Evolutionary conservation across 192 early-diverging fungal species (phyloP).

Genomic region (Hyaloraphidium curvatum): DNA sequence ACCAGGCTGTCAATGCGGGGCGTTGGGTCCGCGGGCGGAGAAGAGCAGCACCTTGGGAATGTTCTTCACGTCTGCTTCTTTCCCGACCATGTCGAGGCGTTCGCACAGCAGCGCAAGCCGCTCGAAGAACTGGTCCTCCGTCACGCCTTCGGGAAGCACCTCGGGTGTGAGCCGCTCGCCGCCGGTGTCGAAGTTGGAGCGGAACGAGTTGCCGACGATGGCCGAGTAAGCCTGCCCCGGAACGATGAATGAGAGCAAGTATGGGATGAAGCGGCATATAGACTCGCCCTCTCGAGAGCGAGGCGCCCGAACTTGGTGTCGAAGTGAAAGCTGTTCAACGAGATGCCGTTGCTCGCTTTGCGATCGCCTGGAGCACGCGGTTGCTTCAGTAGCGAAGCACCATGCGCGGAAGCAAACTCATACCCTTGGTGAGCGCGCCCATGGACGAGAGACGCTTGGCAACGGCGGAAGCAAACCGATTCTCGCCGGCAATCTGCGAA

Average conservation of each 20-base stretch:
- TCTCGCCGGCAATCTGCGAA: background rate
- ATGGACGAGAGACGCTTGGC: background rate
- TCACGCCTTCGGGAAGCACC: too few relatives aligned
- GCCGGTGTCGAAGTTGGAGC: background rate
- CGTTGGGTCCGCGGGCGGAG: too few relatives aligned
- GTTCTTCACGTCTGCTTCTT: too few relatives aligned
- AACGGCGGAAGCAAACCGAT: background rate
- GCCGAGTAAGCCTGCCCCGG: background rate
- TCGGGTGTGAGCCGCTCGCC: background rate
- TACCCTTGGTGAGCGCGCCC: conserved; percentile 1
- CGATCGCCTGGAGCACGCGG: too few relatives aligned
- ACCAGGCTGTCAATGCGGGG: too few relatives aligned
- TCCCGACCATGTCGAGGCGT: too few relatives aligned
- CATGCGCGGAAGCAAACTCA: too few relatives aligned
- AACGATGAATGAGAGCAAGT: background rate
- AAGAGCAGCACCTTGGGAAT: too few relatives aligned
- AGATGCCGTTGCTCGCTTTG: background rate
- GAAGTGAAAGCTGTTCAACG: background rate
- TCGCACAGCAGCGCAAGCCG: too few relatives aligned
- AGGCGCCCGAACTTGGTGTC: background rate
- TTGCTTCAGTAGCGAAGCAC: too few relatives aligned
- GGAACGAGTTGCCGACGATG: background rate
- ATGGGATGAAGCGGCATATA: background rate
- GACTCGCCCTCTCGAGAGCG: background rate
- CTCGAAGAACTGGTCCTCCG: too few relatives aligned